Evolutionary conservation across 768 basidiomycete genomes (phyloP).

Genomic region (Leccinum pellstonianum): DNA sequence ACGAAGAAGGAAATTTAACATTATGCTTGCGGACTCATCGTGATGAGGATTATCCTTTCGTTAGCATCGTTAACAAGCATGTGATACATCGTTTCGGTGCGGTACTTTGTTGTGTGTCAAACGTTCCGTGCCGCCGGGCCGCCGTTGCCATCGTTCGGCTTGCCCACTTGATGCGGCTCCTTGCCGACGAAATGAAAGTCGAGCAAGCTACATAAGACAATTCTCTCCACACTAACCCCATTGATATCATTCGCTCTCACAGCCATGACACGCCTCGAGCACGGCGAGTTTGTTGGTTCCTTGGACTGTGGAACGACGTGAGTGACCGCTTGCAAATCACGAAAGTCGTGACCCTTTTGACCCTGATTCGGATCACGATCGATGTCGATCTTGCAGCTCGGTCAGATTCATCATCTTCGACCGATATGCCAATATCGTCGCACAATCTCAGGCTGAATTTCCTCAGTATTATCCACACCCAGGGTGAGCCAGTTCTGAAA

Average conservation of each 20-base stretch:
- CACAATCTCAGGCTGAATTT: constrained; percentile 90
- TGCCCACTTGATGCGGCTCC: too few species aligned
- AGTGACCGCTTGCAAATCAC: constrained; percentile 26
- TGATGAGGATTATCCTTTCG: not conserved
- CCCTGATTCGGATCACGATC: too few species aligned
- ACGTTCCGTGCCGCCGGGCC: not conserved
- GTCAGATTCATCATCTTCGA: constrained; percentile 92
- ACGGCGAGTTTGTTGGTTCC: constrained; percentile 85
- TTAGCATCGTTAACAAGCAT: not conserved
- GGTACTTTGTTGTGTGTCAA: not conserved
- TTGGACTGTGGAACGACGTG: constrained; percentile 96
- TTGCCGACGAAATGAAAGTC: not conserved
- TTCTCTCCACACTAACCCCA: not conserved
- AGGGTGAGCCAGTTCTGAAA: constrained; percentile 47
- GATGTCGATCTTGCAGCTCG: constrained; percentile 50
- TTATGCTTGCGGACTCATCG: not conserved
- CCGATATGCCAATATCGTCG: constrained; percentile 80
- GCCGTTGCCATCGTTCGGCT: not conserved
- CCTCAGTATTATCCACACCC: constrained; percentile 91
- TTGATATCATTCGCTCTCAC: not conserved
- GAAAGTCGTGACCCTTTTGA: not conserved
- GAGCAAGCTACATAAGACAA: constrained; percentile 15
- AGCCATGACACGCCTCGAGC: constrained; percentile 43
- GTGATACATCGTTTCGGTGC: not conserved
- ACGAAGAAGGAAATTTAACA: constrained; percentile 45